Percentiles rank a stretch among this genome's conserved stretches.
These are phyloP conservation scores for Penicillium pancosmium DNA, from an alignment of 495 filamentous ascomycete species.

Conservation along the genomic window DNA sequence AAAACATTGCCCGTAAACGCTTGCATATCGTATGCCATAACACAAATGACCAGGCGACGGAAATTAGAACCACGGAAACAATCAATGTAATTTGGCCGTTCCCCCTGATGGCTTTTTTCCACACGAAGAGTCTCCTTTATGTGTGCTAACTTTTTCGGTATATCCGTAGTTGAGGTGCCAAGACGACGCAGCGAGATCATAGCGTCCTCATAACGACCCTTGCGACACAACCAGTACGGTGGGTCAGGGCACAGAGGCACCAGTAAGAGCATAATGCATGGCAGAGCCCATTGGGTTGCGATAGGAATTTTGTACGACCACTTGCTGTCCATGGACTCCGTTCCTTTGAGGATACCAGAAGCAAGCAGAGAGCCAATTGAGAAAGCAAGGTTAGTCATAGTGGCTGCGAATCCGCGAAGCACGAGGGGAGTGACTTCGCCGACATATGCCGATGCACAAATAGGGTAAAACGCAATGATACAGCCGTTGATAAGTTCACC, in stretches of 20 bases:
- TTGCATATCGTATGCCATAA: constrained; percentile 54
- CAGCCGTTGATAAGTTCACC: constrained; percentile 40
- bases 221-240: constrained; percentile 51
- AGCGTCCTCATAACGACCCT: constrained; percentile 45
- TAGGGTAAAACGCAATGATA: constrained; percentile 39
- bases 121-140: constrained; percentile 39
- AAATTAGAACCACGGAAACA: constrained; percentile 49
- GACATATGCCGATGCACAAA: constrained; percentile 40
- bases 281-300: constrained; percentile 39
- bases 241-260: constrained; percentile 52
- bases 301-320: constrained; percentile 43
- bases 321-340: constrained; percentile 26
- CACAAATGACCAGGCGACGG: constrained; percentile 49
- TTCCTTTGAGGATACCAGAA: constrained; percentile 42
- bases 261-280: constrained; percentile 35
- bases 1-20: constrained; percentile 37
- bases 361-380: constrained; percentile 43
- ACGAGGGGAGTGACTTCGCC: constrained; percentile 42
- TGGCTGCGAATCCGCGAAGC: constrained; percentile 42
- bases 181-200: constrained; percentile 38
- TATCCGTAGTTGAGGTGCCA: constrained; percentile 22
- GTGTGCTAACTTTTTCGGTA: constrained; percentile 30
- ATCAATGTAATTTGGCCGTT: constrained; percentile 40
- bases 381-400: constrained; percentile 44
- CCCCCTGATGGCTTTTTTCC: constrained; percentile 48